Base-by-base conservation (phyloP, 306 rosid species). In the Lagenaria siceraria region DNA sequence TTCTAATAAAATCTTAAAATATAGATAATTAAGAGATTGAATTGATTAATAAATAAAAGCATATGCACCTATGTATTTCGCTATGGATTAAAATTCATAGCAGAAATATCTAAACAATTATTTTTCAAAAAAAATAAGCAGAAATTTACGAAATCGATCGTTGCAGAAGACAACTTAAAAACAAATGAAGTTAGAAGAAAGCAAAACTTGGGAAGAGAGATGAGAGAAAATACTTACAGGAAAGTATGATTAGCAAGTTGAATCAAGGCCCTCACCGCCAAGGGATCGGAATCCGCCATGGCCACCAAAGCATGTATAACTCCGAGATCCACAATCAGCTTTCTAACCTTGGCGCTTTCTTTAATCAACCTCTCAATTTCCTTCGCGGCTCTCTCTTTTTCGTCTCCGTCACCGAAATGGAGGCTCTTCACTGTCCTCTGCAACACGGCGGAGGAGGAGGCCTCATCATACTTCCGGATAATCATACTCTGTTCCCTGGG, bases 361-460 rank as follows among this genome's bases (percentile, higher is more conserved):
- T 80, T 90, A 10, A 90, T 90, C 53, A 92, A 78, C 77, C 74
- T 81, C 74, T 78, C 87, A 83, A 95, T 92, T 83, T 87, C 97
- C 77, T 76, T 69, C 2, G 95, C 96, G 25, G 97, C 96, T 55
- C 51, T 42, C 80, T 88, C 90, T 64, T 88, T 95, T 87, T 92
- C 97, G 74, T 85, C 87, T 87, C 89, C 87, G 78, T 82, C 85
- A 54, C 98, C 98, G 52, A 95, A 95, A 85, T 95, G 95, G 84
- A 95, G 96, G 81, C 81, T 86, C 90, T 95, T 95, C 87, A 95
- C 98, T 3, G 93, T 85, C 81, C 80, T 88, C 80, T 90, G 91
- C 84, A 95, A 76, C 84, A 70, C 81, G 46, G 49, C 73, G 49
- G 49, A 43, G 15, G 54, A 49, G 7, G 54, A 4, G n/a, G 54